Evolutionary conservation across 1,139 yeast species (phyloP).

Genomic region (Lodderomyces metapsilosis): DNA sequence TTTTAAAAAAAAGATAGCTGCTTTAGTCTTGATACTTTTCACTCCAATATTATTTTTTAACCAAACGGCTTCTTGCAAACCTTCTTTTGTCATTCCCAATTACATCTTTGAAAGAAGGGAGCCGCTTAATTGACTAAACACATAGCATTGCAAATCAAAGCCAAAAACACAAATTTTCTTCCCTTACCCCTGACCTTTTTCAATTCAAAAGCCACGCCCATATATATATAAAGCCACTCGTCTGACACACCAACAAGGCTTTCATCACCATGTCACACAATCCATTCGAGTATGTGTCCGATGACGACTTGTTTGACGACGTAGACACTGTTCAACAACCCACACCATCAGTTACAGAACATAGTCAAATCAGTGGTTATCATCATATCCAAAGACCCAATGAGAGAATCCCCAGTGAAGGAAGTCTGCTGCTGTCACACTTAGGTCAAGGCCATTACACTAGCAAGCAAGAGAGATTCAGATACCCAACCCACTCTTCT

Average conservation of each 20-base stretch:
- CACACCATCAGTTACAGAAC: background rate
- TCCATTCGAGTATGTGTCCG: constrained; percentile 10
- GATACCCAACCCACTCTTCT: constrained; percentile 4
- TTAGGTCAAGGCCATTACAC: background rate
- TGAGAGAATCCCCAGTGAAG: background rate
- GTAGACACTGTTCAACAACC: constrained; percentile 8
- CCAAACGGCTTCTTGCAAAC: too few species aligned
- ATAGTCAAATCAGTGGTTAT: background rate
- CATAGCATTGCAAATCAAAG: too few species aligned
- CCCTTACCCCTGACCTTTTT: too few species aligned
- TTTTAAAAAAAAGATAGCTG: too few species aligned
- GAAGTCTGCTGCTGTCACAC: background rate
- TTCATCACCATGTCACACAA: constrained; percentile 12
- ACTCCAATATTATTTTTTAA: too few species aligned
- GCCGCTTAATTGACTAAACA: too few species aligned
- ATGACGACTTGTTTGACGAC: constrained; percentile 14
- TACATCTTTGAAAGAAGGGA: too few species aligned
- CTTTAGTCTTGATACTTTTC: too few species aligned
- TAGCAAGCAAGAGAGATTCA: background rate
- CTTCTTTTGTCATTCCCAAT: too few species aligned
- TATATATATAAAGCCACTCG: background rate
- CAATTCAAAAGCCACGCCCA: too few species aligned
- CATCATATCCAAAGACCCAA: background rate
- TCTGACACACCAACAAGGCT: too few species aligned
- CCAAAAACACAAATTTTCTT: too few species aligned